These are phyloP conservation scores for Zymoseptoria brevis DNA, from an alignment of 2,329 filamentous ascomycete genomes.

Conservation along the genomic window DNA sequence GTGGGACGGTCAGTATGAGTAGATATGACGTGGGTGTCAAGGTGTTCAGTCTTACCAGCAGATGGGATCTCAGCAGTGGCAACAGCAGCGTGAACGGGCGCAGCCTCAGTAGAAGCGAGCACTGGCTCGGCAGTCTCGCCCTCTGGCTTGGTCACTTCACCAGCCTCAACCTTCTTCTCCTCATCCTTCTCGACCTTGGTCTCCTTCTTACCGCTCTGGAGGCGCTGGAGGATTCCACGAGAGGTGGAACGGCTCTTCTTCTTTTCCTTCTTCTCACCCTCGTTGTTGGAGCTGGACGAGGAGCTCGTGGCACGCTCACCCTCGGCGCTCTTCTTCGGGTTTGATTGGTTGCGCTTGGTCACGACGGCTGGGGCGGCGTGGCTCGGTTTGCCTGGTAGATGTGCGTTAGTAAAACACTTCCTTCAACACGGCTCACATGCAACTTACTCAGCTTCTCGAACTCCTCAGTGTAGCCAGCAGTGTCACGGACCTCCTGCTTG, in stretches of 20 bases:
- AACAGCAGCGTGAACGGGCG: slow-evolving; percentile 30
- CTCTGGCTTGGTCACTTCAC: slow-evolving; percentile 33
- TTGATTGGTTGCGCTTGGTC: slow-evolving; percentile 30
- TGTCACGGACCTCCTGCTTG: slow-evolving; percentile 62
- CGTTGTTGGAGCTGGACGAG: slow-evolving; percentile 38
- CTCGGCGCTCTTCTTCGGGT: slow-evolving; percentile 43
- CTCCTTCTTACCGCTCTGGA: slow-evolving; percentile 56
- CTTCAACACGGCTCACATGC: slow-evolving; percentile 5
- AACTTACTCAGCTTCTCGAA: slow-evolving; percentile 61
- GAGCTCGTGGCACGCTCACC: slow-evolving; percentile 34
- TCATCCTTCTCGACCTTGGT: slow-evolving; percentile 35
- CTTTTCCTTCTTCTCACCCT: slow-evolving; percentile 41
- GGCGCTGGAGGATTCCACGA: slow-evolving; percentile 49
- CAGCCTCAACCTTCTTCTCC: slow-evolving; percentile 38
- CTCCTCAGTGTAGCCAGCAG: slow-evolving; percentile 81
- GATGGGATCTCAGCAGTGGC: slow-evolving; percentile 24
- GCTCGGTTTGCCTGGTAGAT: slow-evolving; percentile 23
- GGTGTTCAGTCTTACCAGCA: slow-evolving; percentile 10
- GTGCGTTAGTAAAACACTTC: slow-evolving; percentile 26
- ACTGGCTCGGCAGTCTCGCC: slow-evolving; percentile 27
- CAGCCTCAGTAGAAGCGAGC: slow-evolving; percentile 23
- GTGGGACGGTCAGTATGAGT: slow-evolving; percentile 15
- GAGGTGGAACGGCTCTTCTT: slow-evolving; percentile 55
- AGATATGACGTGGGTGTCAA: not conserved
- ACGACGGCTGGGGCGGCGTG: slow-evolving; percentile 31